Base-by-base conservation (phyloP, 257 asterid species). In the Cruciata laevipes region DNA sequence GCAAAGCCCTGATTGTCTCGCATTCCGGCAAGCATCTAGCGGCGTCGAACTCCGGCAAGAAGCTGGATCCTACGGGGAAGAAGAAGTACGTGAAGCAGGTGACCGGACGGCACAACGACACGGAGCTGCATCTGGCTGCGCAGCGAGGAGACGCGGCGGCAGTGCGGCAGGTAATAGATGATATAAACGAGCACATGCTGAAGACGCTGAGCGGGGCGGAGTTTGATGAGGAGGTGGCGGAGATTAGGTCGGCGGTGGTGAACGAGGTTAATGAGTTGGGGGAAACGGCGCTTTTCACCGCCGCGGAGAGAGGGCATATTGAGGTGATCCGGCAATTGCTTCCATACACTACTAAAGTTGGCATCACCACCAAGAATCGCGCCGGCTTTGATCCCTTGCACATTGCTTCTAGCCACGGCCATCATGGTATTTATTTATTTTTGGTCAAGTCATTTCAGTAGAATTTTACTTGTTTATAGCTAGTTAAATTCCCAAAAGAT, bases 61-160 rank as follows among this genome's bases (percentile, higher is more conserved):
- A 72, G 52, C 61, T 80, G 57, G 87, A 83, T 32, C 70, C 71
- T 3, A 47, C 81, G 32, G 79, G 76, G 33, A 80, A 68, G 67
- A 80, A 83, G 80, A 90, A 88, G 84, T 88, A 90, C 60, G 97
- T 90, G 78, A 90, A 82, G 84, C 97, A 90, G 78, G 97, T 90
- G 37, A 88, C 96, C 5, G 97, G 97, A 0, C 78, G 89, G 77
- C 92, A 88, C 85, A 88, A 90, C 4, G 97, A 90, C 38, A 90
- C 97, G 24, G 97, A 86, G 79, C 85, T 90, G 58, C 97, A 90
- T 76, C 76, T 90, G 69, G 97, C 97, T 1, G 90, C 97, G 5
- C 93, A 90, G 72, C 82, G 83, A 47, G 95, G 97, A 2, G 97
- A 88, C 27, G 82, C 82, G 68, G 82, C 69, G 17, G 90, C 87